A percentile compares a stretch with the other conserved stretches of the same genome.
Conservation (phyloP, 352 stramenopile species). For the Phytophthora hibernalis region DNA sequence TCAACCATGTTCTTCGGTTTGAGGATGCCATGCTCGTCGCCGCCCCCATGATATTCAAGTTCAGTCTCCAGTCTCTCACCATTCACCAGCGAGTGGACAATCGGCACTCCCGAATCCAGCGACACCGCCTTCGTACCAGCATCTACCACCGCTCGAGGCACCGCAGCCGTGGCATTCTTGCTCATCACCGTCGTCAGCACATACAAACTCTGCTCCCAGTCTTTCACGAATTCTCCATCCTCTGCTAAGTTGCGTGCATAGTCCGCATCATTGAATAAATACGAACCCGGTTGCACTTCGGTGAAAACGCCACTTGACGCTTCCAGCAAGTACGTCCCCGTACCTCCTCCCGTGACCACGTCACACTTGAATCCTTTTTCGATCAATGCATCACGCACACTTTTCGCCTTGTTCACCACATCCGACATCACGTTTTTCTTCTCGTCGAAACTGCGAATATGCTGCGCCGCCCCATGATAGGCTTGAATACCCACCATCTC, state of each 20-base stretch:
- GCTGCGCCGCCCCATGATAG: conserved; percentile 78
- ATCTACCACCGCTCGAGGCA: conserved; percentile 67
- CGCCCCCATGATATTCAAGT: conserved; percentile 65
- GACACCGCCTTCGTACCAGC: conserved; percentile 78
- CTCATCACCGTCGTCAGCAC: conserved; percentile 80
- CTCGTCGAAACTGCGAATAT: conserved; percentile 67
- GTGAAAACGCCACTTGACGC: conserved; percentile 69
- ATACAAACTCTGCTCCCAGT: conserved; percentile 74
- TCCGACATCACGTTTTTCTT: conserved; percentile 52
- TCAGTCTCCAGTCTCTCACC: conserved; percentile 38
- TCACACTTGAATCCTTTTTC: conserved; percentile 49
- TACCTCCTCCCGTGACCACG: conserved; percentile 76
- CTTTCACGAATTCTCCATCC: conserved; percentile 44
- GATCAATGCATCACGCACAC: conserved; percentile 48
- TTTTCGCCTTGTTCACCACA: conserved; percentile 51
- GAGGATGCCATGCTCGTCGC: conserved; percentile 77
- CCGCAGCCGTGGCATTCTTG: conserved; percentile 39
- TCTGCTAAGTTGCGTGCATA: conserved; percentile 63
- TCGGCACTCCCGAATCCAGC: conserved; percentile 65
- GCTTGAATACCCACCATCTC: conserved; percentile 66
- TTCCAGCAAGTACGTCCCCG: conserved; percentile 73
- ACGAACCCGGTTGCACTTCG: conserved; percentile 81
- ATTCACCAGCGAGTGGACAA: conserved; percentile 57
- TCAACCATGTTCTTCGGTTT: conserved; percentile 22
- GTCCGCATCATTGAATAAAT: conserved; percentile 82